Percentiles rank a stretch among this genome's conserved stretches.
phyloP scores from a whole-genome alignment of 2,329 filamentous ascomycete genomes.

The Aspergillus pseudoterreus region DNA sequence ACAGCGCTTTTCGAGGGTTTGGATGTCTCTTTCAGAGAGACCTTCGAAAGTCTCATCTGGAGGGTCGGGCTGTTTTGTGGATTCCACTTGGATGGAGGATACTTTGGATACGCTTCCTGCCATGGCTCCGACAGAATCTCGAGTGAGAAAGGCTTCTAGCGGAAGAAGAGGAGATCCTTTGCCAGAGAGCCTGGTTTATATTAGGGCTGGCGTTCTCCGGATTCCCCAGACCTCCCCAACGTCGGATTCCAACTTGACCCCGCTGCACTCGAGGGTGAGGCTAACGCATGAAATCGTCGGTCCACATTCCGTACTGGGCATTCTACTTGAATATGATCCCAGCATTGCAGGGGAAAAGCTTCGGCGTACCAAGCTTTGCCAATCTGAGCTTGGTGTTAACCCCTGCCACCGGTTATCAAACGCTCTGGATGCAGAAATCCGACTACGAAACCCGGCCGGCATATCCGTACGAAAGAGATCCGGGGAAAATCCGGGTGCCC shows the following conservation, averaged over 20 bases:
- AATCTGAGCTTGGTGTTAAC: not conserved
- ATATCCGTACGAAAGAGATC: not conserved
- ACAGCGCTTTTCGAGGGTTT: conserved; percentile 2
- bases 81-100: conserved; percentile 7
- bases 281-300: not conserved
- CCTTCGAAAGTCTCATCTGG: conserved; percentile 3
- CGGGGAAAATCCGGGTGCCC: not conserved
- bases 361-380: conserved; percentile 1
- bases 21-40: conserved; percentile 1
- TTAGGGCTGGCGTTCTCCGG: no score
- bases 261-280: not conserved
- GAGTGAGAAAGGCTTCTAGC: no score
- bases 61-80: not conserved
- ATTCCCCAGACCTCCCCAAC: no score
- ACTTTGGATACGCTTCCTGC: conserved; percentile 5
- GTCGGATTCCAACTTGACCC: no score
- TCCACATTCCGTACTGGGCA: not conserved
- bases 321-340: not conserved
- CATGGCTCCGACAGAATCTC: not conserved
- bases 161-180: no score
- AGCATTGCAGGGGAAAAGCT: not conserved
- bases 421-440: not conserved
- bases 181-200: no score
- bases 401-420: not conserved
- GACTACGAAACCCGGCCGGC: not conserved